phyloP scores from a whole-genome alignment of 179 eudicot genomes.

The Sideroxylon spinosum region DNA sequence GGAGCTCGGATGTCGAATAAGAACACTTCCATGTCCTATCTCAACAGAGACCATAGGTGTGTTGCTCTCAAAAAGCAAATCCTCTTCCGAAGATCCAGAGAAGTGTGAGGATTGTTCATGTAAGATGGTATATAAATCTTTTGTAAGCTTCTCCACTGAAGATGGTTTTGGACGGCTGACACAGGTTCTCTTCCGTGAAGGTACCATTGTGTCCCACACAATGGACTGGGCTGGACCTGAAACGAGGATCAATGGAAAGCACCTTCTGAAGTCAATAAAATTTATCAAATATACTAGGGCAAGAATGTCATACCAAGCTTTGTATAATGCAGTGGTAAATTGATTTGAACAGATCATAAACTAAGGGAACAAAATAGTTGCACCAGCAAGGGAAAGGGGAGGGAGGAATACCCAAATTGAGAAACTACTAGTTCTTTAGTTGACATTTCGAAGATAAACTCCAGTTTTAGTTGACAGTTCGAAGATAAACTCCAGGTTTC shows the following conservation, averaged over 20 bases:
- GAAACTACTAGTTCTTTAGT: not conserved
- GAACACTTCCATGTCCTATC: conserved; percentile 98
- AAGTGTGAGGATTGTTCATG: conserved; percentile 75
- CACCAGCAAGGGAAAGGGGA: not conserved
- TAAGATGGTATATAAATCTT: conserved; percentile 70
- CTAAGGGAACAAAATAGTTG: not conserved
- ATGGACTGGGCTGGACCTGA: conserved; percentile 25
- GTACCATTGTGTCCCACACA: conserved; percentile 64
- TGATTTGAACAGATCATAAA: not conserved
- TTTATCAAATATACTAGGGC: not conserved
- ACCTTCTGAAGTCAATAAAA: not conserved
- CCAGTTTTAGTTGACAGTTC: not conserved
- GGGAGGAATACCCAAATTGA: not conserved
- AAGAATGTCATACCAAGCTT: not conserved
- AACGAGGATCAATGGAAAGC: conserved; percentile 10
- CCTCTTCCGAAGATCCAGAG: conserved; percentile 83
- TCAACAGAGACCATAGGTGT: conserved; percentile 96
- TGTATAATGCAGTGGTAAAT: not conserved
- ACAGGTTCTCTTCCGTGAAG: conserved; percentile 90
- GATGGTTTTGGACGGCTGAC: conserved; percentile 72
- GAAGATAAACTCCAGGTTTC: not conserved
- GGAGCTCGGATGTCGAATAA: conserved; percentile 82
- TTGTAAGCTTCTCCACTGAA: conserved; percentile 86
- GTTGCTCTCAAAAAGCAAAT: conserved; percentile 82
- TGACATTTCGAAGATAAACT: not conserved